Base-by-base conservation (phyloP, 1,139 yeast genomes). In the Lodderomyces elongisporus region DNA sequence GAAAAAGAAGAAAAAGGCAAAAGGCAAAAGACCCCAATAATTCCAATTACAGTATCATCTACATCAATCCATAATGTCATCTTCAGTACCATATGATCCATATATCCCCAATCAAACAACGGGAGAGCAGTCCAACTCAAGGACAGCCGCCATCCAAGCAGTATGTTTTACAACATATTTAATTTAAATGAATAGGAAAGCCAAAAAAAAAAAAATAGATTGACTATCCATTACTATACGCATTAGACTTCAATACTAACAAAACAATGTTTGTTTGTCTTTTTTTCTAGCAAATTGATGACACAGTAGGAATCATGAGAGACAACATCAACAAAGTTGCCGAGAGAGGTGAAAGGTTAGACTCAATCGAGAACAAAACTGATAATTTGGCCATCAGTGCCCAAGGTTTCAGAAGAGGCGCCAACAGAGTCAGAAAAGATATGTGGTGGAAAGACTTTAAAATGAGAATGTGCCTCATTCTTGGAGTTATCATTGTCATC, bases 381-480 rank as follows among this genome's bases (percentile, higher is more conserved):
- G 96, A 88, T 52, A 87, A 85, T 58, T 74, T 91, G 53, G 96
- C 95, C 27, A 87, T 82, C 34, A 77, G 89, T 34, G 98, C 99
- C 5, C 94, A 87, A 51, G 94, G 96, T 22, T 93, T 93, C 70
- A 85, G 95, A 59, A 77, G 95, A 58, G 95, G 96, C 27, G 98
- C 98, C 38, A 91, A 89, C 64, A 79, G 95, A 51, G 97, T 91
- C 32, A 84, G 99, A 66, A 93, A 89, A 62, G 95, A 88, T 57
- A 91, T 91, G 97, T 91, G 98, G 98, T 85, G 95, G 87, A 91
- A 93, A 62, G 96, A 91, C 59, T 75, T 93, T 77, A 91, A 91
- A 69, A 85, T 91, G 94, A 81, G 95, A 60, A 69, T 89, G 70
- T 91, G 98, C 60, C 70, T 91, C 41, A 83, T 87, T 41, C 72